Percentiles rank a stretch among this genome's conserved stretches.
These are phyloP conservation scores for Chaetomium strumarium DNA, from an alignment of 2,329 filamentous ascomycete species.

Conservation along the genomic window DNA sequence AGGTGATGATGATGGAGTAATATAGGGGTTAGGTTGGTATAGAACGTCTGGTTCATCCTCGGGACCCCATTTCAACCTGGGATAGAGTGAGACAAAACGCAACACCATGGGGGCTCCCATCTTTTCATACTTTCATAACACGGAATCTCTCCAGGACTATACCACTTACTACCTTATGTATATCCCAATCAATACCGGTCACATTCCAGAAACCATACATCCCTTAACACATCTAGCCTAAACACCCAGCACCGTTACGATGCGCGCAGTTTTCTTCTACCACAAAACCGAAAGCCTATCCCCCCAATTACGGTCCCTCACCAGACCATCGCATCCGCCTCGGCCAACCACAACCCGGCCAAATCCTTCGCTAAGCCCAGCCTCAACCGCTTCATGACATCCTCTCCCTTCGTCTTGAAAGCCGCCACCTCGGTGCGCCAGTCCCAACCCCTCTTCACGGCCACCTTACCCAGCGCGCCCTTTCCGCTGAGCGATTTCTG, in stretches of 20 bases:
- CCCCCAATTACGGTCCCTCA: constrained; percentile 10
- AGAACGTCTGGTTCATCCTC: background rate
- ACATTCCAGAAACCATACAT: background rate
- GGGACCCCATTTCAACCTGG: background rate
- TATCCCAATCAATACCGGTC: too few species aligned
- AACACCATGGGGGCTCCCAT: background rate
- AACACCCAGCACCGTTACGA: background rate
- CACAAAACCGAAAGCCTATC: background rate
- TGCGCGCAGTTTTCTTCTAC: background rate
- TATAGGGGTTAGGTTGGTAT: background rate
- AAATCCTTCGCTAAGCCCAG: constrained; percentile 70
- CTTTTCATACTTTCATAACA: background rate
- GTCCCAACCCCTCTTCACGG: constrained; percentile 75
- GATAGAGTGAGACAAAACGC: background rate
- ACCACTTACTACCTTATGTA: too few species aligned
- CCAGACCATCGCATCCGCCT: constrained; percentile 45
- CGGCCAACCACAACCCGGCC: constrained; percentile 61
- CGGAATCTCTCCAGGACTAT: background rate
- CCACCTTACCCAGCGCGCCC: constrained; percentile 43
- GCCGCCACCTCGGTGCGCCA: constrained; percentile 57
- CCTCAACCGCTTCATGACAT: constrained; percentile 68
- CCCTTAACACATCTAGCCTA: background rate
- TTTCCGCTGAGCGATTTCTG: constrained; percentile 52
- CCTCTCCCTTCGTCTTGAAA: constrained; percentile 51
- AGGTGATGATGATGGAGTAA: background rate